A percentile compares a stretch with the other conserved stretches of the same genome.
Evolutionary conservation across 2,329 filamentous ascomycete species (phyloP).

Genomic region (Pochonia chlamydosporia): DNA sequence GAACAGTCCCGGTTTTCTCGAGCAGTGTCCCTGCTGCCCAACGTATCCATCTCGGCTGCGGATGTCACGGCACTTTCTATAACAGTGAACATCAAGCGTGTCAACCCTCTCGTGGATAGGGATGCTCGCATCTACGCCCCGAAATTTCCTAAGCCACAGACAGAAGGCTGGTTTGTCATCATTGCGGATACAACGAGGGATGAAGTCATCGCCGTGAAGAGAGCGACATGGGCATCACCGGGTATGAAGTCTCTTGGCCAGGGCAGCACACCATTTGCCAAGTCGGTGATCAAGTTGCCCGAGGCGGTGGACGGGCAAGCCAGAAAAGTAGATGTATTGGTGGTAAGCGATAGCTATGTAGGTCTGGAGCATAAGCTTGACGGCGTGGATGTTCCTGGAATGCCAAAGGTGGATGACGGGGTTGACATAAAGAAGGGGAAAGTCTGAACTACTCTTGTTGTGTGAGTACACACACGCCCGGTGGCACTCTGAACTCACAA

Average conservation of each 20-base stretch:
- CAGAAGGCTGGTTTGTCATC: slow-evolving; percentile 86
- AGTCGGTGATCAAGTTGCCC: slow-evolving; percentile 56
- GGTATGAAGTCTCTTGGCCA: slow-evolving; percentile 26
- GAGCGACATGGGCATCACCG: slow-evolving; percentile 62
- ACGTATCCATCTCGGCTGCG: slow-evolving; percentile 56
- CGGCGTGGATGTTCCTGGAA: slow-evolving; percentile 46
- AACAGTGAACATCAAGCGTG: slow-evolving; percentile 56
- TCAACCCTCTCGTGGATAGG: slow-evolving; percentile 58
- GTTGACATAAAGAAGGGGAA: slow-evolving; percentile 31
- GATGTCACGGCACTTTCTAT: slow-evolving; percentile 58
- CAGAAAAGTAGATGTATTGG: slow-evolving; percentile 64
- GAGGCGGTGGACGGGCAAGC: slow-evolving; percentile 35
- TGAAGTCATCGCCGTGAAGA: slow-evolving; percentile 80
- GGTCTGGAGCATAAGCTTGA: slow-evolving; percentile 56
- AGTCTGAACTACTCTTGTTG: too few species aligned
- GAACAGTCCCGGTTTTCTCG: slow-evolving; percentile 47
- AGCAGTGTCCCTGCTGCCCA: slow-evolving; percentile 61
- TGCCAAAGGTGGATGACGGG: slow-evolving; percentile 41
- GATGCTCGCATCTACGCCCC: slow-evolving; percentile 80
- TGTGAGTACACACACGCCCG: too few species aligned
- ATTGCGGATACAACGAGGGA: slow-evolving; percentile 62
- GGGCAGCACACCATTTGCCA: slow-evolving; percentile 45
- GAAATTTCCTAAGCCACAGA: slow-evolving; percentile 88
- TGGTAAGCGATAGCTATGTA: slow-evolving; percentile 84
- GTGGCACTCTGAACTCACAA: too few species aligned